Conservation (phyloP, 2,329 filamentous ascomycete genomes). For the Sclerotinia glacialis region DNA sequence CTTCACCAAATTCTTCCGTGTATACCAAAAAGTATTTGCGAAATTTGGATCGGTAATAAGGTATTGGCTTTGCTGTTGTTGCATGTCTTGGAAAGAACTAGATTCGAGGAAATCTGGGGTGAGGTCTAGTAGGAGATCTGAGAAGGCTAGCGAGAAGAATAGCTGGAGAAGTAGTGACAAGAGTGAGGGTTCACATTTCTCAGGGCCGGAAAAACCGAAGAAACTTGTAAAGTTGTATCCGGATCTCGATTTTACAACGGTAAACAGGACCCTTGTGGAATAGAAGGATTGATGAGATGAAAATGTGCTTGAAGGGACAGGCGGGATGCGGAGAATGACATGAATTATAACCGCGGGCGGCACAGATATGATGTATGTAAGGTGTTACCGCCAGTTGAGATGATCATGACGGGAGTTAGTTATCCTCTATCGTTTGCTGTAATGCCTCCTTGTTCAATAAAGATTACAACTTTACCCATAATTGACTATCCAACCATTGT, state of each 20-base stretch:
- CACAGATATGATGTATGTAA: too few relatives aligned
- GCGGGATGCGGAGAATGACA: neutral
- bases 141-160: neutral
- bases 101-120: neutral
- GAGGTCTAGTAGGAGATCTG: neutral
- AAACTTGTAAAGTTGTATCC: neutral
- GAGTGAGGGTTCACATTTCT: neutral
- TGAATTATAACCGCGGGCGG: neutral
- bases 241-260: neutral
- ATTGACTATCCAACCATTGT: too few relatives aligned
- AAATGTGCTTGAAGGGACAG: neutral
- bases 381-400: neutral
- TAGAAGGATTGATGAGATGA: neutral
- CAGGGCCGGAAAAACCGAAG: neutral
- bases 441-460: too few relatives aligned
- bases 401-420: neutral
- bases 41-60: neutral
- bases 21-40: neutral
- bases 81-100: neutral
- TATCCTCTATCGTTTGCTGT: too few relatives aligned
- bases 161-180: neutral
- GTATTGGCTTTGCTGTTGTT: neutral
- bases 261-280: neutral
- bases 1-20: neutral
- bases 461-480: too few relatives aligned